Evolutionary conservation across 179 eudicot genomes (phyloP).

Genomic region (Corrigiola litoralis): DNA sequence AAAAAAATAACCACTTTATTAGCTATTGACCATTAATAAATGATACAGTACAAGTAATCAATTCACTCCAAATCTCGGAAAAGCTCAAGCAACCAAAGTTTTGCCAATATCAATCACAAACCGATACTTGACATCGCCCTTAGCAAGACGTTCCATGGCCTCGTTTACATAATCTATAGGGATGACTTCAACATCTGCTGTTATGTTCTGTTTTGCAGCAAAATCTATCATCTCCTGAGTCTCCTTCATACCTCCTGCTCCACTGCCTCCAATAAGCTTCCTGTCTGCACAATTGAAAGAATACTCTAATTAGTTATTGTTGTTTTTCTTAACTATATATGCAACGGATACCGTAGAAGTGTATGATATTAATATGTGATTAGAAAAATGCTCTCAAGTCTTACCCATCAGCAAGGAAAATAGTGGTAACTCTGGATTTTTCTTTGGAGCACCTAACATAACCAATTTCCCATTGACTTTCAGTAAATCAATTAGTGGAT

Average conservation of each 20-base stretch:
- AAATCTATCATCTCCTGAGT: conserved; percentile 26
- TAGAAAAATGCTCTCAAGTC: background rate
- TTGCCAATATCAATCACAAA: conserved; percentile 16
- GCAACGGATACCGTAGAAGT: no score
- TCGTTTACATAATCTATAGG: conserved; percentile 12
- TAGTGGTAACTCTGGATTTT: conserved; percentile 20
- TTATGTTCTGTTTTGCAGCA: conserved; percentile 21
- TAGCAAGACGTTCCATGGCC: conserved; percentile 24
- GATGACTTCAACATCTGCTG: conserved; percentile 22
- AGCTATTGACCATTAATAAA: no score
- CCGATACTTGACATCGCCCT: conserved; percentile 16
- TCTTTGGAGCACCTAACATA: conserved; percentile 21
- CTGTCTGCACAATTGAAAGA: conserved; percentile 9
- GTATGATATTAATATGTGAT: no score
- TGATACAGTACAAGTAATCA: no score
- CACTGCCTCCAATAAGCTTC: conserved; percentile 23
- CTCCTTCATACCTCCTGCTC: conserved; percentile 21
- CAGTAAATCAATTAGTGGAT: conserved; percentile 21
- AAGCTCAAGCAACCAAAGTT: background rate
- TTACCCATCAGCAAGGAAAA: conserved; percentile 24
- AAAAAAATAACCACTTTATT: no score
- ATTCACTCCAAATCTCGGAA: background rate
- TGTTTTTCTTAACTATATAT: no score
- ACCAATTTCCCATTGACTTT: conserved; percentile 28
- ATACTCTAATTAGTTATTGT: no score